Conservation (phyloP, 2,329 filamentous ascomycete species). For the Exophiala dermatitidis region DNA sequence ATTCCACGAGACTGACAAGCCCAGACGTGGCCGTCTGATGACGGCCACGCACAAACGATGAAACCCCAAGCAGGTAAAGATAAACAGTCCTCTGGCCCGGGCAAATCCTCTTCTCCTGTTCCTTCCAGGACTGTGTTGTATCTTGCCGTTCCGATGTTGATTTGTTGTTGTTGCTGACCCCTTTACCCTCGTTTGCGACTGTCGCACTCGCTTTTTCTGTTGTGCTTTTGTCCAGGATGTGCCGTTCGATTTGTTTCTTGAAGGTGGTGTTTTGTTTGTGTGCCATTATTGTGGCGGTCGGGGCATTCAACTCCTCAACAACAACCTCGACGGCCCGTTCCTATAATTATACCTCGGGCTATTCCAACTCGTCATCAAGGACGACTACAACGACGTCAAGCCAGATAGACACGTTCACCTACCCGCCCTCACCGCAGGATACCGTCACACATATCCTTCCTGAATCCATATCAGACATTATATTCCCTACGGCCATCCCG, state of each 20-base stretch:
- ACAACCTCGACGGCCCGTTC: not conserved
- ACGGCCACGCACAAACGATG: not conserved
- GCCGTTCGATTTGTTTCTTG: conserved; percentile 5
- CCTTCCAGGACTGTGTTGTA: conserved; percentile 57
- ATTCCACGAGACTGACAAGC: not conserved
- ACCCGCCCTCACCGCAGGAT: not conserved
- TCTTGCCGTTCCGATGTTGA: conserved; percentile 57
- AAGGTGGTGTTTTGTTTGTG: conserved; percentile 8
- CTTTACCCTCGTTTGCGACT: conserved; percentile 6
- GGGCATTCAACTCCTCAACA: not conserved
- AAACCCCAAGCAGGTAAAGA: not conserved
- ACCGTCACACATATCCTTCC: conserved; percentile 1
- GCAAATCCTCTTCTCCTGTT: conserved; percentile 35
- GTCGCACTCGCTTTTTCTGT: not conserved
- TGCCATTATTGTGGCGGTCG: not conserved
- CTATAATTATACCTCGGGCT: not conserved
- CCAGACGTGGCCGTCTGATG: not conserved
- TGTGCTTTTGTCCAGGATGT: conserved; percentile 1
- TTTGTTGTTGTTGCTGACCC: conserved; percentile 1
- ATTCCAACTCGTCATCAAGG: not conserved
- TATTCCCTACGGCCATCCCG: conserved; percentile 6
- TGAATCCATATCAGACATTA: conserved; percentile 6
- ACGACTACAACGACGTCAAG: not conserved
- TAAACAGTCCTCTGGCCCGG: not conserved
- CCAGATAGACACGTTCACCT: not conserved